Base-by-base conservation (phyloP, 2,329 filamentous ascomycete species). In the Mycocentrospora acerina region DNA sequence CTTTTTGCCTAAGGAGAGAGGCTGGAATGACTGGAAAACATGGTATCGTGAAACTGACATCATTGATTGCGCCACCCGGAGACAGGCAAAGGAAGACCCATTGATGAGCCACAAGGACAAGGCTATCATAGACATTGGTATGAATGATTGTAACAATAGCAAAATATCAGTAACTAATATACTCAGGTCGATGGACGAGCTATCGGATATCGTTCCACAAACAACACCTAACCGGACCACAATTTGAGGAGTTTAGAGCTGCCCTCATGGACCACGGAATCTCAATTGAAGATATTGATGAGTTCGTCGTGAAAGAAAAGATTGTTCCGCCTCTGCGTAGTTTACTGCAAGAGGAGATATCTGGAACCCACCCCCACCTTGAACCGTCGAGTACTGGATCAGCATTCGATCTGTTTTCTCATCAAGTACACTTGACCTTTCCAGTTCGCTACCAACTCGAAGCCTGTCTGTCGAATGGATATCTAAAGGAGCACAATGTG, bases 361-460 rank as follows among this genome's bases (percentile, higher is more conserved):
- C 46, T 2, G 49, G 47, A 7, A 57, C 54, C 3, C 55, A 61
- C 32, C 51, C 58, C 11, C 44, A 58, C 16, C 35, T 59, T 4
- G 44, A 37, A 17, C 12, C 44, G 14, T 27, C 34, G 3, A 22
- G 38, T 2, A 42, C 38, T 10, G 19, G 15, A 7, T 52, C 56
- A 4, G 37, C 34, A 5, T 54, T 62, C 22, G 46, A 60, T 7
- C 62, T 72, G 2, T 46, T 71, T 15, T 40, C 44, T n/a, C 33
- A 40, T 13, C 53, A 53, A 10, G 32, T 60, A 8, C 49, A 59
- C 25, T 40, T 50, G 50, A 68, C 37, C 0, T 96, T 90, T 45
- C 70, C 81, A 1, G 80, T 95, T 1, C 80, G 88, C 12, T 98
- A 97, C 59, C 90, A 95, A 62, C 78, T 98, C 0, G 91, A 98